Percentiles rank a stretch among this genome's conserved stretches.
These are phyloP conservation scores for Parachaetomium inaequale DNA, from an alignment of 495 filamentous ascomycete genomes.

Conservation along the genomic window DNA sequence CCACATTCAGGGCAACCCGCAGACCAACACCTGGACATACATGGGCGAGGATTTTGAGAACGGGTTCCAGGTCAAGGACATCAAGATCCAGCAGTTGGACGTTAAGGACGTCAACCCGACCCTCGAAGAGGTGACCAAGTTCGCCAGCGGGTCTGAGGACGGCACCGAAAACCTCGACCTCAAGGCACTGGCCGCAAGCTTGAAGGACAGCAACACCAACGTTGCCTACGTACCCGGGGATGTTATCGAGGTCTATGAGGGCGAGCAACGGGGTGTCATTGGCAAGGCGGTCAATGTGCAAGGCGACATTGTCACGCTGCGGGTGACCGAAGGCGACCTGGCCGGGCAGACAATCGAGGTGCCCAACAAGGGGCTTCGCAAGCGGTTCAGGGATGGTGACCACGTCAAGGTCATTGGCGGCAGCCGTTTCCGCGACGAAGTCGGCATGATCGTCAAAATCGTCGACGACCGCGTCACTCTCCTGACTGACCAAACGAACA, in stretches of 20 bases:
- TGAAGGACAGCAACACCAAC: slow-evolving; percentile 72
- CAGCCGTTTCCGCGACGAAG: slow-evolving; percentile 86
- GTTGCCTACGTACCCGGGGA: slow-evolving; percentile 88
- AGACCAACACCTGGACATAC: slow-evolving; percentile 74
- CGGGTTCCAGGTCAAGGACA: slow-evolving; percentile 90
- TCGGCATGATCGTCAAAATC: slow-evolving; percentile 95
- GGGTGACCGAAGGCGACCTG: slow-evolving; percentile 79
- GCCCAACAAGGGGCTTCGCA: slow-evolving; percentile 87
- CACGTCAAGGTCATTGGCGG: slow-evolving; percentile 98
- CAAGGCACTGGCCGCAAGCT: slow-evolving; percentile 76
- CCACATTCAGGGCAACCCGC: slow-evolving; percentile 58
- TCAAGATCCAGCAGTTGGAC: slow-evolving; percentile 78
- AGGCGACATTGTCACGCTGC: slow-evolving; percentile 84
- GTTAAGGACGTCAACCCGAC: slow-evolving; percentile 89
- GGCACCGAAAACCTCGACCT: slow-evolving; percentile 92
- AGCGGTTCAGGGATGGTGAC: slow-evolving; percentile 88
- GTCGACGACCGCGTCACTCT: slow-evolving; percentile 87
- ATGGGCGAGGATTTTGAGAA: slow-evolving; percentile 84
- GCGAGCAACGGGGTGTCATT: slow-evolving; percentile 87
- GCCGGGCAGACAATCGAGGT: slow-evolving; percentile 84
- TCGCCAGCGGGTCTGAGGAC: slow-evolving; percentile 82
- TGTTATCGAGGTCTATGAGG: slow-evolving; percentile 90
- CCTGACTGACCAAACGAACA: slow-evolving; percentile 82
- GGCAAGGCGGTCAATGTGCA: slow-evolving; percentile 85
- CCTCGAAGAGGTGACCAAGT: slow-evolving; percentile 91